Evolutionary conservation across 1,139 yeast genomes (phyloP).

Genomic region (Lodderomyces metapsilosis): DNA sequence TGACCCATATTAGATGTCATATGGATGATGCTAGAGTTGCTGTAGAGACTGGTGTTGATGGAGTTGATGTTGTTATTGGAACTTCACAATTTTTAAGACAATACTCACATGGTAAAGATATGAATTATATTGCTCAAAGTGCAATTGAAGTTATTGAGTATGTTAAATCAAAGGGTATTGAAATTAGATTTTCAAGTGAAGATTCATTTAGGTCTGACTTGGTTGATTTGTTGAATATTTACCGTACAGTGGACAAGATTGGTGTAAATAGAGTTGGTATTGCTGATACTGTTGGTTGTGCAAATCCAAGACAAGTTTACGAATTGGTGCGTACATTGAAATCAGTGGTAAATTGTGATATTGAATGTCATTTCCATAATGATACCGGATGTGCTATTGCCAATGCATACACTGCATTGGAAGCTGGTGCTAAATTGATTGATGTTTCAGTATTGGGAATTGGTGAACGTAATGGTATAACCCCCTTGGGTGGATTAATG

Average conservation of each 20-base stretch:
- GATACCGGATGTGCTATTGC: conserved; percentile 99
- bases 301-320: conserved; percentile 98
- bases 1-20: conserved; percentile 92
- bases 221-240: conserved; percentile 91
- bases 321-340: conserved; percentile 92
- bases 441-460: conserved; percentile 96
- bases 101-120: conserved; percentile 97
- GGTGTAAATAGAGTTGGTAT: conserved; percentile 99
- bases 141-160: conserved; percentile 97
- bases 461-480: conserved; percentile 98
- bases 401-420: conserved; percentile 95
- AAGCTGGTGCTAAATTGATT: conserved; percentile 94
- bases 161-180: conserved; percentile 95
- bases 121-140: conserved; percentile 95
- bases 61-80: conserved; percentile 98
- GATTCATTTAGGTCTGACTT: conserved; percentile 97
- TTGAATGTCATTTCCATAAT: conserved; percentile 98
- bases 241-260: conserved; percentile 94
- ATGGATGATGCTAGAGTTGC: conserved; percentile 99
- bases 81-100: conserved; percentile 94
- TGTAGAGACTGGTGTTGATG: conserved; percentile 97
- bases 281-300: conserved; percentile 99
- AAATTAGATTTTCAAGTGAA: conserved; percentile 94
- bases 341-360: conserved; percentile 93
- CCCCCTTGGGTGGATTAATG: conserved; percentile 97